Percentiles rank a stretch among this genome's conserved stretches.
phyloP scores from a whole-genome alignment of 2,329 filamentous ascomycete genomes.

The Blumeriella jaapii region DNA sequence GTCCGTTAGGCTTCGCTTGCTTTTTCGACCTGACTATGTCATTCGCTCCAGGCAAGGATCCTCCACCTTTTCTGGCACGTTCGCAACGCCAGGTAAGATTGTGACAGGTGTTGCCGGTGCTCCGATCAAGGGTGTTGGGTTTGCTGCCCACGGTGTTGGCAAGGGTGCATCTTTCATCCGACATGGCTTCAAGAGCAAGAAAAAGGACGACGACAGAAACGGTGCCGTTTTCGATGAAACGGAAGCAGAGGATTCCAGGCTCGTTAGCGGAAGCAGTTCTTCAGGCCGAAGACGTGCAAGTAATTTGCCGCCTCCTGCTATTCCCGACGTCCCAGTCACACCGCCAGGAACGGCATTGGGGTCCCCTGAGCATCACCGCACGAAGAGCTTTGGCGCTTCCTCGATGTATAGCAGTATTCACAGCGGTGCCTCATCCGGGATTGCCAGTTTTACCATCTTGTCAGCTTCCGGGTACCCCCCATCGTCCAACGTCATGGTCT shows the following conservation, averaged over 20 bases:
- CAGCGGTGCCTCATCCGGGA: constrained; percentile 52
- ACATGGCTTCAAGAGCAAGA: constrained; percentile 67
- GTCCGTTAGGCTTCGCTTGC: constrained; percentile 64
- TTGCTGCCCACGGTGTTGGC: constrained; percentile 54
- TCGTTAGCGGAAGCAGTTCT: constrained; percentile 24
- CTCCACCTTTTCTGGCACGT: constrained; percentile 85
- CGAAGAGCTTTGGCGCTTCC: constrained; percentile 49
- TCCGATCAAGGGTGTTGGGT: constrained; percentile 85
- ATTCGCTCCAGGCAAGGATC: constrained; percentile 78
- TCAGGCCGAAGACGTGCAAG: constrained; percentile 14
- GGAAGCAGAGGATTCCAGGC: constrained; percentile 31
- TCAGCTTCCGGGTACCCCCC: constrained; percentile 68
- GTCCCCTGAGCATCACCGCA: constrained; percentile 29
- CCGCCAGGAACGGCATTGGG: constrained; percentile 20
- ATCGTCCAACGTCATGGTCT: constrained; percentile 66
- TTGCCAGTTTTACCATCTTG: constrained; percentile 68
- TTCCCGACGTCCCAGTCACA: constrained; percentile 13
- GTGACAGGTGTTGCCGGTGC: constrained; percentile 71
- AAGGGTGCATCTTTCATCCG: constrained; percentile 87
- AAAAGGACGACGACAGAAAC: constrained; percentile 39
- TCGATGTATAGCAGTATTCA: constrained; percentile 55
- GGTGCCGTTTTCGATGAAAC: constrained; percentile 33
- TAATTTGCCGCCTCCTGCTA: constrained; percentile 7
- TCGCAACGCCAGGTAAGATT: constrained; percentile 76
- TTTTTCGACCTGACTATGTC: constrained; percentile 91